Conservation (phyloP, 2,329 filamentous ascomycete species). For the Sphaerulina populicola region DNA sequence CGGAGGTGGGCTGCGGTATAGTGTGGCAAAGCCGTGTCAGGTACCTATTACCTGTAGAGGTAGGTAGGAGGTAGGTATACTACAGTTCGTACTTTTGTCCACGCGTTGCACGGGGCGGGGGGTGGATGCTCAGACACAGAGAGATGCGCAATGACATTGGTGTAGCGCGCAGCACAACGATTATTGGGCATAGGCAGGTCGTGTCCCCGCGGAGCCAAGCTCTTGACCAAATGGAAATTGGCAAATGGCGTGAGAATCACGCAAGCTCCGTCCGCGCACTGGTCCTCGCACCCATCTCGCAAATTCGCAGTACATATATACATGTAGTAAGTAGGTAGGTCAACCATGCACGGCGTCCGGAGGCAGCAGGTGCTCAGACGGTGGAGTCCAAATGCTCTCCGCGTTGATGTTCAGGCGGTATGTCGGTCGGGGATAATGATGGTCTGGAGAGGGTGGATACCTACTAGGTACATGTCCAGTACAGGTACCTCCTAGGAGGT, state of each 20-base stretch:
- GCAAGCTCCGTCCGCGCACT: slow-evolving; percentile 8
- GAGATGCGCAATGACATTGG: background rate
- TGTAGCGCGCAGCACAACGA: background rate
- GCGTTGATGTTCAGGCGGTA: slow-evolving; percentile 1
- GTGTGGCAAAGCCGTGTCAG: no score
- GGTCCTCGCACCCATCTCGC: background rate
- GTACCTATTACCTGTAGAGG: no score
- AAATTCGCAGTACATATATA: background rate
- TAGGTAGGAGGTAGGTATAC: no score
- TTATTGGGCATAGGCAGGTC: background rate
- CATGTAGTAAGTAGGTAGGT: no score
- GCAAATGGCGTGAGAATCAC: slow-evolving; percentile 14
- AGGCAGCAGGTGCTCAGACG: background rate
- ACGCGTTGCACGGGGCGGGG: background rate
- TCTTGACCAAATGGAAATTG: background rate
- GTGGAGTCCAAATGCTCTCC: slow-evolving; percentile 4
- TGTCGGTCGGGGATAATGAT: slow-evolving; percentile 8
- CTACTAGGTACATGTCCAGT: no score
- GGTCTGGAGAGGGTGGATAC: background rate
- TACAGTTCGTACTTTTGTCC: no score
- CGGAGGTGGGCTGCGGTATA: no score
- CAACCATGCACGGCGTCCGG: background rate
- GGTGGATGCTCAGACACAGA: background rate
- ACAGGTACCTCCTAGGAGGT: no score
- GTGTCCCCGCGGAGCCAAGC: slow-evolving; percentile 7